Base-by-base conservation (phyloP, 352 stramenopile species). In the Phytophthora pisi region DNA sequence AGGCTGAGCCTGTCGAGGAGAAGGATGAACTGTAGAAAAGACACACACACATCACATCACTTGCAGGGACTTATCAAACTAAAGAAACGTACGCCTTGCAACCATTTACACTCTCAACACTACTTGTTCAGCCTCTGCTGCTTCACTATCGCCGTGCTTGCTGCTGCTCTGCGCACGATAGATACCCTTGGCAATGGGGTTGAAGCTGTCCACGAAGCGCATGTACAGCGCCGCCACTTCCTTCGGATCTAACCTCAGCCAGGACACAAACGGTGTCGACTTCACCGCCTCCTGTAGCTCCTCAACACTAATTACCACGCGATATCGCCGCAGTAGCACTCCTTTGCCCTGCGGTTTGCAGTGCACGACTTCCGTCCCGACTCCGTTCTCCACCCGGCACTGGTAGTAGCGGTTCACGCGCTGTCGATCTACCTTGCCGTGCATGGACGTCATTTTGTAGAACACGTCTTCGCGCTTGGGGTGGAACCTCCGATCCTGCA, bases 21-120 rank as follows among this genome's bases (percentile, higher is more conserved):
- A 81, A 86, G 72, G 77, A 87, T 68, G 78, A 87, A 75, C 58
- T 86, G 70, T 87, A 87, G 78, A 84, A 68, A 77, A 76, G 46
- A 68, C 66, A 65, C 34, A 20, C 20, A 38, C 26, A 31, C 34
- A 31, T 31, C 49, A 70, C 54, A 49, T 36, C 54, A 28, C 4
- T 61, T 40, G 60, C 65, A 66, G 61, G 56, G 49, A 62, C 61
- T 58, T 70, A 68, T 65, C 54, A 69, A 75, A 64, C 50, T 68
- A 71, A 70, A 71, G 43, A 58, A 61, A 49, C 57, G 20, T 43
- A 64, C 51, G 52, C 49, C 57, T 74, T 75, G 66, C 61, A 64
- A 30, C 42, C 7, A 31, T 15, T 51, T 68, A 57, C 46, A 52
- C 38, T 54, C 28, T 57, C 26, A 58, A 47, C 43, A 20, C 34